Evolutionary conservation across 2,329 filamentous ascomycete genomes (phyloP).

Genomic region (Penicillium freii): DNA sequence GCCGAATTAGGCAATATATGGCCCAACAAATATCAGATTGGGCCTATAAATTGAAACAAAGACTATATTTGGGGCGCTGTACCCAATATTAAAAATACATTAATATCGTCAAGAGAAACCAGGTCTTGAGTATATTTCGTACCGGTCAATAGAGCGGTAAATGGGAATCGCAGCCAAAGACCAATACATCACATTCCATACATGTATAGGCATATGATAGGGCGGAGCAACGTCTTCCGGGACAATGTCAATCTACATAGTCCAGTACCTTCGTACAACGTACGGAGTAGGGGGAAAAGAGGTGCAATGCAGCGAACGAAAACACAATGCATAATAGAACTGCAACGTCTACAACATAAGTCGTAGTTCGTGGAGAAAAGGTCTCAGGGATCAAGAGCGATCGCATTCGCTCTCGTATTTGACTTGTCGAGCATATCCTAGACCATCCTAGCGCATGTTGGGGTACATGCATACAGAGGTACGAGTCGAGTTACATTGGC

Average conservation of each 20-base stretch:
- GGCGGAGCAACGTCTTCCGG: constrained; percentile 5
- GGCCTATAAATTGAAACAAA: neutral
- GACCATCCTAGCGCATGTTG: neutral
- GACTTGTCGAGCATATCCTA: neutral
- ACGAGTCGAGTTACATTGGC: neutral
- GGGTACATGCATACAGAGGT: neutral
- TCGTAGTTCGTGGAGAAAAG: neutral
- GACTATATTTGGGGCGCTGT: neutral
- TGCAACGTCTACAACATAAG: neutral
- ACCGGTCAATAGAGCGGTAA: neutral
- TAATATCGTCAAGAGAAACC: neutral
- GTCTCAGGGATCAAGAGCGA: neutral
- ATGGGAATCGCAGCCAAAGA: neutral
- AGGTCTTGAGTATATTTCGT: neutral
- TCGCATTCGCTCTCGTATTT: neutral
- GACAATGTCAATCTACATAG: neutral
- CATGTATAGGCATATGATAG: constrained; percentile 2
- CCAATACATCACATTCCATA: neutral
- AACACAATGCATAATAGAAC: neutral
- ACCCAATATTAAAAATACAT: neutral
- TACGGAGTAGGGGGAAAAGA: neutral
- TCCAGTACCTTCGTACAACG: neutral
- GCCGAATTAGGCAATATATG: neutral
- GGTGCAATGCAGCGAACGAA: neutral
- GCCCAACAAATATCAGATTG: neutral